phyloP scores from a whole-genome alignment of 306 rosid species.

The Casuarina equisetifolia region DNA sequence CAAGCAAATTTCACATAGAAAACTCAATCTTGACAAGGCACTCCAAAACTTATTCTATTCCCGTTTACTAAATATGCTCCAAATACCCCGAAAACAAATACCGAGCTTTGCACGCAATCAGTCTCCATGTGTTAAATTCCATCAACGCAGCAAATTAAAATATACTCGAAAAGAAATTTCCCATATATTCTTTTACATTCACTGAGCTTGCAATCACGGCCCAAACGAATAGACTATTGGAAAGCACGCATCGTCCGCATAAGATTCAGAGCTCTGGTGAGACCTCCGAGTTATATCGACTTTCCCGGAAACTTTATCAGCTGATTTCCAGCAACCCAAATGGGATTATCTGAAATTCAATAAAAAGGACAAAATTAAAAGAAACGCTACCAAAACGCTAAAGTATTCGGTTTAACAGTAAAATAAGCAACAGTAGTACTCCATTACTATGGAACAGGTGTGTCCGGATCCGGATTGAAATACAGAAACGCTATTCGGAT shows the following conservation, averaged over 20 bases:
- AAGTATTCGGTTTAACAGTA: slow-evolving; percentile 8
- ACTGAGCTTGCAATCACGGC: slow-evolving; percentile 26
- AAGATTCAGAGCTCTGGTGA: slow-evolving; percentile 20
- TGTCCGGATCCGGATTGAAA: slow-evolving; percentile 42
- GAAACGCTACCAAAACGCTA: background rate
- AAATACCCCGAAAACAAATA: slow-evolving; percentile 33
- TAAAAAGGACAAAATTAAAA: slow-evolving; percentile 24
- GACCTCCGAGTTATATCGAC: slow-evolving; percentile 27
- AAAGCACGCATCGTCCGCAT: slow-evolving; percentile 26
- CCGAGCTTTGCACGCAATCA: slow-evolving; percentile 45
- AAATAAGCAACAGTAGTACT: slow-evolving; percentile 5
- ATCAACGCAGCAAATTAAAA: slow-evolving; percentile 24
- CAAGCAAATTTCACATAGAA: slow-evolving; percentile 28
- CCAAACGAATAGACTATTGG: slow-evolving; percentile 27
- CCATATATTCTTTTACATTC: slow-evolving; percentile 12
- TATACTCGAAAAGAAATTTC: slow-evolving; percentile 10
- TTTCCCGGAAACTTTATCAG: slow-evolving; percentile 20
- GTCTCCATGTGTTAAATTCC: slow-evolving; percentile 37
- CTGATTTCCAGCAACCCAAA: slow-evolving; percentile 36
- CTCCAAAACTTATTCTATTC: slow-evolving; percentile 24
- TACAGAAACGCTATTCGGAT: slow-evolving; percentile 33
- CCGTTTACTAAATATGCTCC: slow-evolving; percentile 23
- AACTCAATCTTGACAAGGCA: slow-evolving; percentile 30
- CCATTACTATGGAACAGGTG: slow-evolving; percentile 20
- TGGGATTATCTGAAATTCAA: slow-evolving; percentile 49